These are phyloP conservation scores for Alternaria sp. DNA, from an alignment of 2,329 filamentous ascomycete species.

Conservation along the genomic window DNA sequence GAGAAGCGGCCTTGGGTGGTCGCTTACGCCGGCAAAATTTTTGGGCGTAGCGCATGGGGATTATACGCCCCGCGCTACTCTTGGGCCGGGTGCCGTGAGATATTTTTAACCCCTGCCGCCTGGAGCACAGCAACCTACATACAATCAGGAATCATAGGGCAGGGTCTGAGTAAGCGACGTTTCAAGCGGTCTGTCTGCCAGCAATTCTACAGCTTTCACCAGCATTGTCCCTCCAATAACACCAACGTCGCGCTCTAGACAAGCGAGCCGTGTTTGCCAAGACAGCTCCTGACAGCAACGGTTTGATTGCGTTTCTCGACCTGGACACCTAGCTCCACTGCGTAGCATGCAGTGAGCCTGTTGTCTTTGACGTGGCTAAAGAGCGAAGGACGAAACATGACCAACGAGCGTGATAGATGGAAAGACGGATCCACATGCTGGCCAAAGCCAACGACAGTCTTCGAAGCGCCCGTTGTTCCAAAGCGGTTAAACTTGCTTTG, in stretches of 20 bases:
- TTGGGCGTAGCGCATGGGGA: conserved; percentile 9
- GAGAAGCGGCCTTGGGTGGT: conserved; percentile 16
- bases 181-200: conserved; percentile 4
- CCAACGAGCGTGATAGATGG: conserved; percentile 20
- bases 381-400: conserved; percentile 27
- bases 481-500: conserved; percentile 7
- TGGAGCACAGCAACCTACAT: conserved; percentile 1
- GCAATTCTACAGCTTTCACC: neutral
- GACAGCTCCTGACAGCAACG: conserved; percentile 6
- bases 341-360: conserved; percentile 6
- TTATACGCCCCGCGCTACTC: conserved; percentile 15
- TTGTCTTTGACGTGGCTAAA: conserved; percentile 17
- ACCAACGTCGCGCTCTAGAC: neutral
- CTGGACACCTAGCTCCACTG: conserved; percentile 5
- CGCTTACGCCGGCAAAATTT: conserved; percentile 19
- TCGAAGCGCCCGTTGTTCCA: conserved; percentile 8
- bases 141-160: neutral
- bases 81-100: conserved; percentile 12
- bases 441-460: conserved; percentile 5
- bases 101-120: conserved; percentile 8
- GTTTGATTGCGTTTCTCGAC: conserved; percentile 19
- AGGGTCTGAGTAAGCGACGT: conserved; percentile 15
- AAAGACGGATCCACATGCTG: conserved; percentile 7
- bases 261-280: conserved; percentile 8
- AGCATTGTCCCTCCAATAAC: conserved; percentile 1